Percentiles rank a stretch among this genome's conserved stretches.
These are phyloP conservation scores for Hirschfeldia incana DNA, from an alignment of 345 rosid species.

Conservation along the genomic window DNA sequence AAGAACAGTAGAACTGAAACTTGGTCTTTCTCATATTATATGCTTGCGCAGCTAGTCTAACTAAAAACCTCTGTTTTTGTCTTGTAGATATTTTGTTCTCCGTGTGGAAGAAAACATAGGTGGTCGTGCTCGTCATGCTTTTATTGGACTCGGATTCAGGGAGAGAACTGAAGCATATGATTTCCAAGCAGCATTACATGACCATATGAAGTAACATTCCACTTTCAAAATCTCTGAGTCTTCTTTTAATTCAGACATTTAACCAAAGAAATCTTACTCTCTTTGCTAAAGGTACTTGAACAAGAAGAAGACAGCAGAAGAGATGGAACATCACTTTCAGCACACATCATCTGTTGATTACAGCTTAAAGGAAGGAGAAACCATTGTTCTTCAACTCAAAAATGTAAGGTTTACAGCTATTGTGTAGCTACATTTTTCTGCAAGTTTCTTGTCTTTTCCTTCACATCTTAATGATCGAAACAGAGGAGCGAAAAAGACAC, in stretches of 20 bases:
- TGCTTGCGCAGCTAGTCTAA: not conserved
- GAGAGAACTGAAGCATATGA: constrained; percentile 99
- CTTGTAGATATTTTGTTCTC: constrained; percentile 97
- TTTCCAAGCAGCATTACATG: constrained; percentile 97
- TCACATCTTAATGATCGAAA: constrained; percentile 6
- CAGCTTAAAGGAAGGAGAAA: constrained; percentile 94
- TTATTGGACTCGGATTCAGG: constrained; percentile 93
- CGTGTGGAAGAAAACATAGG: constrained; percentile 94
- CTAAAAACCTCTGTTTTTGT: constrained; percentile 23
- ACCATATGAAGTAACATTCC: constrained; percentile 80
- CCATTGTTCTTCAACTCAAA: constrained; percentile 76
- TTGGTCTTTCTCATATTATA: constrained; percentile 5
- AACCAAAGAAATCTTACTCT: not conserved
- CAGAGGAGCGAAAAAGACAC: constrained; percentile 48
- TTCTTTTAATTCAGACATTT: not conserved
- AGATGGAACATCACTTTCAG: constrained; percentile 98
- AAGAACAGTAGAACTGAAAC: not conserved
- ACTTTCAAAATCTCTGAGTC: not conserved
- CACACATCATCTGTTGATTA: constrained; percentile 70
- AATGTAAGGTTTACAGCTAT: constrained; percentile 49
- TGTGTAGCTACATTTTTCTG: not conserved
- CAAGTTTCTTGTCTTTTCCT: not conserved
- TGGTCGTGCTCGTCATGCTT: constrained; percentile 95
- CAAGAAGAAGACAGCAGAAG: constrained; percentile 97
- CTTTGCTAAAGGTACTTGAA: constrained; percentile 64